Conservation (phyloP, 1,284 basidiomycete species). For the Apiotrichum siamense region DNA sequence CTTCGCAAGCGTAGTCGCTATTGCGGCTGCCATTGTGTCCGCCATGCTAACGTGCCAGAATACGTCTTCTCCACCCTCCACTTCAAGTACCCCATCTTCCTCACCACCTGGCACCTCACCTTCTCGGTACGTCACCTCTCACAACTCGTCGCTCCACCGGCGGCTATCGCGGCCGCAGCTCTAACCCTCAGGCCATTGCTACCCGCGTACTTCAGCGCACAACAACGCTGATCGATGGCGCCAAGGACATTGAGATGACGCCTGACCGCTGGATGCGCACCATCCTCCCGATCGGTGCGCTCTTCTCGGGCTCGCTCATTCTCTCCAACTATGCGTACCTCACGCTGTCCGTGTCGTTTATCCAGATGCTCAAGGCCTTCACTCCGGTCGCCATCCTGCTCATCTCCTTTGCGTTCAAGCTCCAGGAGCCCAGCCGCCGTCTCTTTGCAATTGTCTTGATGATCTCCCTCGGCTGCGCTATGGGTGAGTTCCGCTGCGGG, state of each 20-base stretch:
- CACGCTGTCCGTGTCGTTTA: slow-evolving; percentile 83
- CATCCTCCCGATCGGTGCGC: slow-evolving; percentile 85
- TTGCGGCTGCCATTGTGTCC: background rate
- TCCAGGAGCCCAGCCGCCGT: slow-evolving; percentile 78
- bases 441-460: slow-evolving; percentile 68
- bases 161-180: too few species aligned
- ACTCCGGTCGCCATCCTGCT: slow-evolving; percentile 92
- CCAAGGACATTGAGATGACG: slow-evolving; percentile 78
- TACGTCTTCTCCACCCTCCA: slow-evolving; percentile 75
- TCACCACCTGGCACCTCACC: slow-evolving; percentile 77
- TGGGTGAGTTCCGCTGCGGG: slow-evolving; percentile 55
- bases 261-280: slow-evolving; percentile 75
- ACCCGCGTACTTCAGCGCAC: slow-evolving; percentile 84
- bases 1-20: too few species aligned
- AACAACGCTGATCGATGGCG: slow-evolving; percentile 80
- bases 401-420: slow-evolving; percentile 83
- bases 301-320: slow-evolving; percentile 87
- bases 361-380: slow-evolving; percentile 99
- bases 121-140: slow-evolving; percentile 62
- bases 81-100: slow-evolving; percentile 80
- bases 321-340: slow-evolving; percentile 92
- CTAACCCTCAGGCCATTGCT: slow-evolving; percentile 61
- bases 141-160: too few species aligned
- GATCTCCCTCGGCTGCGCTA: slow-evolving; percentile 82
- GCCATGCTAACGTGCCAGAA: slow-evolving; percentile 40